These are phyloP conservation scores for Leccinum pseudoinsigne DNA, from an alignment of 1,284 basidiomycete genomes.

Conservation along the genomic window DNA sequence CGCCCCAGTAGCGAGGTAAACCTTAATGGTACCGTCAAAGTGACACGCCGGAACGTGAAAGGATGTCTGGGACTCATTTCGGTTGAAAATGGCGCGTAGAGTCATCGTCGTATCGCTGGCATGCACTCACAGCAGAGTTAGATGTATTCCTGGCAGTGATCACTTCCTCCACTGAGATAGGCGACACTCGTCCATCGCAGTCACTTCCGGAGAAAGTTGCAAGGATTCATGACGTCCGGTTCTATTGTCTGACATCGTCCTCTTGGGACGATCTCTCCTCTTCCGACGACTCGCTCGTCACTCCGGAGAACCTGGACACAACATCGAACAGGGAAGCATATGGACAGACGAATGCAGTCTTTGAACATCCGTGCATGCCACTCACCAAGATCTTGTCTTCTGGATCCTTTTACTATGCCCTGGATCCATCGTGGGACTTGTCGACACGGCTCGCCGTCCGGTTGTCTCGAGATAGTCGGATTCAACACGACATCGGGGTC, in stretches of 20 bases:
- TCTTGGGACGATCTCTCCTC: constrained; percentile 68
- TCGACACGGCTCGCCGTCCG: constrained; percentile 77
- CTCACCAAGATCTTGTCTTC: constrained; percentile 91
- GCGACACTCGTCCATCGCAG: constrained; percentile 70
- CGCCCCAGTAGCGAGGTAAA: constrained; percentile 73
- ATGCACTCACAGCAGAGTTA: constrained; percentile 31
- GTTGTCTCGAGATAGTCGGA: constrained; percentile 50
- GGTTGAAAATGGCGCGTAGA: constrained; percentile 59
- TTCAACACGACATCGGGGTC: constrained; percentile 54
- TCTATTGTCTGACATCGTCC: constrained; percentile 71
- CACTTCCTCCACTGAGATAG: constrained; percentile 73
- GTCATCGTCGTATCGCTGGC: background rate
- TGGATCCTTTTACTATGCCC: constrained; percentile 93
- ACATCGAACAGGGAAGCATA: constrained; percentile 50
- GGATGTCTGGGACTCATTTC: constrained; percentile 83
- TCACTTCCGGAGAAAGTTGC: constrained; percentile 60
- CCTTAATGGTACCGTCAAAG: constrained; percentile 55
- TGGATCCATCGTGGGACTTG: constrained; percentile 84
- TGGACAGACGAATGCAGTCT: constrained; percentile 45
- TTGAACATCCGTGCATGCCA: constrained; percentile 90
- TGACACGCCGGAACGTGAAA: constrained; percentile 69
- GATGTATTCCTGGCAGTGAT: constrained; percentile 82
- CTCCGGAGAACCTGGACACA: constrained; percentile 52
- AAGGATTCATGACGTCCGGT: constrained; percentile 76
- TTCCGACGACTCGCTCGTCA: constrained; percentile 48